Evolutionary conservation across 345 rosid genomes (phyloP), one percentile per base, ranked within the genome.

Genomic region (Turritis glabra): DNA sequence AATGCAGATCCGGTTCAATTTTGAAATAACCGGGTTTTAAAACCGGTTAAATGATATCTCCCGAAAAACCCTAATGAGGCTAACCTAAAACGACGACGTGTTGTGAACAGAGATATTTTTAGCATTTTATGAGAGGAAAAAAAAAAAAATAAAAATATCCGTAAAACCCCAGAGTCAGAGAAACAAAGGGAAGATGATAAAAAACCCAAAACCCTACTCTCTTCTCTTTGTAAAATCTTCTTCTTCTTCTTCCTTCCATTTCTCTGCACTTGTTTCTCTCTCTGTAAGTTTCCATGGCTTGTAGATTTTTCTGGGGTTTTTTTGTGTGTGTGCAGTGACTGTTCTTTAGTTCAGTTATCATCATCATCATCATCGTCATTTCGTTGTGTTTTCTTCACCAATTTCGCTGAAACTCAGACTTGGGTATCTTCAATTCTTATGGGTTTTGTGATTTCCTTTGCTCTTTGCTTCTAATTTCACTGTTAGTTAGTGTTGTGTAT

Each of bases 81-180:
- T 67, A 15, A 1, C 11, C 0, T 3, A 0, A 71, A 60, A 76
- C 74, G 74, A 2, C 51, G 64, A 5, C 79, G 64, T 41, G 8
- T 13, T 6, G 4, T 33, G 27, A 38, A 32, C 27, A 26, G 14
- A 55, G 77, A 77, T 60, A 59, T 66, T 66, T 65, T 59, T 65
- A 22, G 43, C 22, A 38, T 61, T 29, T 43, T 2, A 4, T 10
- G 23, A 9, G 41, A 7, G 13, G 19, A 30, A 59, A 56, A 7
- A 46, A 71, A 58, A 19, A 46, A 12, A 25, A 41, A 69, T 1
- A 14, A 64, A 61, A 29, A 57, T 40, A 76, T 77, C 79, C 86
- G 82, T 84, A 88, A 88, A 88, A 72, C 92, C 80, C 88, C 87
- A 80, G 84, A 81, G 72, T 32, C 18, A 68, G 69, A 59, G 62